These are phyloP conservation scores for Neopestalotiopsis rosae DNA, from an alignment of 2,329 filamentous ascomycete genomes.

Conservation along the genomic window DNA sequence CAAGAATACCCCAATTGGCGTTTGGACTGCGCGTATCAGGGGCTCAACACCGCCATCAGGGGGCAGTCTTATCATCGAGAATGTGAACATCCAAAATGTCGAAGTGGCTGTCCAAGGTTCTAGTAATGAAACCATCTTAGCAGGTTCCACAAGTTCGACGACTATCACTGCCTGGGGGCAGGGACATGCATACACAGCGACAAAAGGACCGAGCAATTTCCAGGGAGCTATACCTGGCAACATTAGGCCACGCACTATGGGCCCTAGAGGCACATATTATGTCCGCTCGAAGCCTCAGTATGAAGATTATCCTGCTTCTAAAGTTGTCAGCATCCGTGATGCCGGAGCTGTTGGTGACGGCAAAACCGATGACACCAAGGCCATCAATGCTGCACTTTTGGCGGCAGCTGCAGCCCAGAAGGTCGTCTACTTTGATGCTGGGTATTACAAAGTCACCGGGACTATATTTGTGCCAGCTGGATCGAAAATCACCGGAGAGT, in stretches of 20 bases:
- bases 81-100: slow-evolving; percentile 49
- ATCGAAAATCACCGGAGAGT: slow-evolving; percentile 64
- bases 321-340: slow-evolving; percentile 72
- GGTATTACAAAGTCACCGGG: slow-evolving; percentile 63
- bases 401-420: slow-evolving; percentile 55
- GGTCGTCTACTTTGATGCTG: slow-evolving; percentile 66
- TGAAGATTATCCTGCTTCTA: slow-evolving; percentile 57
- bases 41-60: slow-evolving; percentile 41
- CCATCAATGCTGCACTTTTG: slow-evolving; percentile 70
- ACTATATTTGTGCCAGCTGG: slow-evolving; percentile 57
- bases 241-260: slow-evolving; percentile 58
- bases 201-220: slow-evolving; percentile 46
- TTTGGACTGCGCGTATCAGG: slow-evolving; percentile 63
- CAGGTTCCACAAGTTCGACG: slow-evolving; percentile 53
- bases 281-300: slow-evolving; percentile 82
- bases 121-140: slow-evolving; percentile 57
- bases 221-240: slow-evolving; percentile 53
- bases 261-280: slow-evolving; percentile 63
- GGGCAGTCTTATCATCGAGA: slow-evolving; percentile 54
- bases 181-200: slow-evolving; percentile 69
- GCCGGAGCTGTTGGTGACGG: slow-evolving; percentile 76
- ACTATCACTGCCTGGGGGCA: slow-evolving; percentile 64
- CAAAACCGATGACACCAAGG: slow-evolving; percentile 73
- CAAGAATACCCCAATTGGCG: slow-evolving; percentile 67
- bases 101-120: slow-evolving; percentile 48